These are phyloP conservation scores for Solanum etuberosum DNA, from an alignment of 257 asterid species.

Conservation along the genomic window DNA sequence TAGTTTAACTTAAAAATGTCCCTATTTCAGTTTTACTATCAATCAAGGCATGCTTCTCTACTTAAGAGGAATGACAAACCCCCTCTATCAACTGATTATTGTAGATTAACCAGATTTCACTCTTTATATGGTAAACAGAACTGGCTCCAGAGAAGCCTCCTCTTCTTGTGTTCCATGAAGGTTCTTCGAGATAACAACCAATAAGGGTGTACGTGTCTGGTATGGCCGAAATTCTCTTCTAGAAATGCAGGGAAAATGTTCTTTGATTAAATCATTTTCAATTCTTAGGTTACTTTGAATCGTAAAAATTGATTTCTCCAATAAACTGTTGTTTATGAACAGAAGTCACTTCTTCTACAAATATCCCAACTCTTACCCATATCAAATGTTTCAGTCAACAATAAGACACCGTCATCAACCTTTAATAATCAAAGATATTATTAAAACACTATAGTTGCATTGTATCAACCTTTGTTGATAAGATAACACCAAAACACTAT, in stretches of 20 bases:
- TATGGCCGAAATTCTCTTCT: neutral
- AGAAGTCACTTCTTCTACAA: neutral
- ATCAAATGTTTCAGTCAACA: neutral
- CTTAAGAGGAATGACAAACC: neutral
- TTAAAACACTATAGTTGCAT: neutral
- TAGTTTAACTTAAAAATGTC: slow-evolving; percentile 60
- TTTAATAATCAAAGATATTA: neutral
- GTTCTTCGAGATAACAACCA: neutral
- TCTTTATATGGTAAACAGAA: slow-evolving; percentile 26
- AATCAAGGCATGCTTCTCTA: neutral
- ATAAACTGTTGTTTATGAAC: neutral
- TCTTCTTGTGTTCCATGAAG: slow-evolving; percentile 62
- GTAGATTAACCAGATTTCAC: slow-evolving; percentile 5
- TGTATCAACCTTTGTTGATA: neutral
- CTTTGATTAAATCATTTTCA: neutral
- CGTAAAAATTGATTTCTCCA: neutral
- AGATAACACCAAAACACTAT: neutral
- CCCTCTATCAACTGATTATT: neutral
- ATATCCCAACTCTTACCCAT: neutral
- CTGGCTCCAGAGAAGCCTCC: slow-evolving; percentile 52
- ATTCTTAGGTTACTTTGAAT: neutral
- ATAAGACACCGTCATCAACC: neutral
- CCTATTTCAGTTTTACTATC: slow-evolving; percentile 19
- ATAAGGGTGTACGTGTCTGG: neutral
- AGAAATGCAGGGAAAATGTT: neutral